Percentiles rank a stretch among this genome's conserved stretches.
These are phyloP conservation scores for Coemansia sp. DNA, from an alignment of 192 early-diverging fungal species.

Conservation along the genomic window DNA sequence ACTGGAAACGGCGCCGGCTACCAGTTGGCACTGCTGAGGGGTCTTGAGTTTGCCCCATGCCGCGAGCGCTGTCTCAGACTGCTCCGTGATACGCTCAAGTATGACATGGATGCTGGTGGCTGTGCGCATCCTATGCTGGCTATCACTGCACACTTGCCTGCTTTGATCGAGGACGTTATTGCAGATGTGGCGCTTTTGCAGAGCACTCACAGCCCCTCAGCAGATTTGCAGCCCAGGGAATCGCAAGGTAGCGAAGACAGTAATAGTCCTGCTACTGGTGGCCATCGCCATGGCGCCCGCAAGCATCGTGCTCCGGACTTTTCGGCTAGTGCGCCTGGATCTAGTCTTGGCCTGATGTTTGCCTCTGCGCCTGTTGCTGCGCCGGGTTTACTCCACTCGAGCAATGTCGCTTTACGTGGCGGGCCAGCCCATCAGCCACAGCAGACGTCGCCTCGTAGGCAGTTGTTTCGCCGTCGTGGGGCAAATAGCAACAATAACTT, in stretches of 20 bases:
- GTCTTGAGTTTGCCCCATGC: conserved; percentile 34
- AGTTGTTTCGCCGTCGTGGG: conserved; percentile 38
- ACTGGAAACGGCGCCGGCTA: neutral
- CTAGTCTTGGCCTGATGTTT: conserved; percentile 46
- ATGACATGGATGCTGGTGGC: conserved; percentile 7
- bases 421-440: neutral
- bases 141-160: conserved; percentile 27
- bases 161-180: conserved; percentile 19
- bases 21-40: conserved; percentile 34
- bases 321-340: conserved; percentile 14
- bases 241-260: neutral
- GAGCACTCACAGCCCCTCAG: neutral
- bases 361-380: conserved; percentile 1
- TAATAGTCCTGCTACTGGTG: neutral
- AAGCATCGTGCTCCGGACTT: conserved; percentile 14
- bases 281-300: conserved; percentile 13
- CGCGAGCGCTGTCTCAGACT: conserved; percentile 39
- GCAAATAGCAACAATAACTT: neutral
- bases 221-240: neutral
- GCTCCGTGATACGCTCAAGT: conserved; percentile 18
- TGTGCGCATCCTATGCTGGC: conserved; percentile 25
- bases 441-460: conserved; percentile 28
- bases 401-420: neutral
- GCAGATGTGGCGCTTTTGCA: neutral
- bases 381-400: neutral